A percentile compares a stretch with the other conserved stretches of the same genome.
phyloP scores from a whole-genome alignment of 768 basidiomycete genomes.

The Hericium rajendrae region DNA sequence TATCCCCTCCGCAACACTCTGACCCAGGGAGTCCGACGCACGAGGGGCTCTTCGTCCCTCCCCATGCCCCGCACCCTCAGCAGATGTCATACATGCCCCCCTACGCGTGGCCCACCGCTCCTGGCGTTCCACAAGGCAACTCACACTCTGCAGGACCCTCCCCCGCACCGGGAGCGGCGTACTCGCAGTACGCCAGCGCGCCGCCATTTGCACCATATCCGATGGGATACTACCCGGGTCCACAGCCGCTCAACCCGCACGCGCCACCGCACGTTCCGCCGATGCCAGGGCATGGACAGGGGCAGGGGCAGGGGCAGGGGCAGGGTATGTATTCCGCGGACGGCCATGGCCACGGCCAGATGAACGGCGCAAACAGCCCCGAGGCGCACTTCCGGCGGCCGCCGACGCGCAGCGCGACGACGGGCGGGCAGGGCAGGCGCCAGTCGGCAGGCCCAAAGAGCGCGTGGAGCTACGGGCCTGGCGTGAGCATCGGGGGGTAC shows the following conservation, averaged over 20 bases:
- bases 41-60: slow-evolving; percentile 11
- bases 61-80: slow-evolving; percentile 25
- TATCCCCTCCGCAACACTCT: slow-evolving; percentile 9
- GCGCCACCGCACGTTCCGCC: slow-evolving; percentile 9
- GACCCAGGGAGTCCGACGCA: slow-evolving; percentile 19
- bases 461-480: slow-evolving; percentile 64
- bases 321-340: slow-evolving; percentile 1
- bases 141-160: slow-evolving; percentile 26
- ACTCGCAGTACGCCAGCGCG: slow-evolving; percentile 24
- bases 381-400: not conserved
- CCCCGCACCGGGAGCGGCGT: slow-evolving; percentile 20
- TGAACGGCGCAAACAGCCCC: slow-evolving; percentile 5
- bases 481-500: slow-evolving; percentile 38
- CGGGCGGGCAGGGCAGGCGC: slow-evolving; percentile 3
- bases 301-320: slow-evolving; percentile 3
- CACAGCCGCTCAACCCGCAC: slow-evolving; percentile 17
- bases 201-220: slow-evolving; percentile 26
- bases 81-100: slow-evolving; percentile 24
- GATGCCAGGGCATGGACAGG: slow-evolving; percentile 4
- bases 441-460: slow-evolving; percentile 19
- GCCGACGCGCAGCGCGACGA: not conserved
- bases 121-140: slow-evolving; percentile 21
- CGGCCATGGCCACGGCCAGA: slow-evolving; percentile 1
- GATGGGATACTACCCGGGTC: slow-evolving; percentile 23
- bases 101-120: slow-evolving; percentile 7